Evolutionary conservation across 2,329 filamentous ascomycete species (phyloP), one percentile per base, ranked within the genome.

Genomic region (Pseudocercospora macadamiae): DNA sequence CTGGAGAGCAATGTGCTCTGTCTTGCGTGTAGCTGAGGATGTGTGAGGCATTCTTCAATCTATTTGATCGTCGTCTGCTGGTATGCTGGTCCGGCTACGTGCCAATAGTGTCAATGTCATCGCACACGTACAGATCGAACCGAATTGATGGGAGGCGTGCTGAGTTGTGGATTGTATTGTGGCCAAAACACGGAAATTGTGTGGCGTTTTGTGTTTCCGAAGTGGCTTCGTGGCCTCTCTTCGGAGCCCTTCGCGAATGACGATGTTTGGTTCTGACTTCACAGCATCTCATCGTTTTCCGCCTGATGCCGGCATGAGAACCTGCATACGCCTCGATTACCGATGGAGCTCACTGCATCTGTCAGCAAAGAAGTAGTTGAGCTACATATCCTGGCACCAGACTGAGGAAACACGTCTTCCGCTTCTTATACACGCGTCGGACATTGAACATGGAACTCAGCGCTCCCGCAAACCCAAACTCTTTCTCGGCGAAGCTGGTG

Each of bases 401-500:
- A 34, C 32, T 49, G 47, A 34, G 45, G 14, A n/a, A 19, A 49
- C 45, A 30, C 44, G 23, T 48, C 44, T 30, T 4, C 3, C 21
- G 25, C 23, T 12, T 28, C 10, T 19, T 5, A 16, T 5, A 49
- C 26, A 32, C 47, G 47, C 47, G 47, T 49, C 47, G 25, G 47
- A 34, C 25, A 30, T 9, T 23, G 14, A 16, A 30, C 25, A 71
- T 72, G 70, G 69, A 71, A 45, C 65, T 61, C 54, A 64, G 58
- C 34, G 51, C 64, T n/a, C 62, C 64, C 19, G 56, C 69, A 26
- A 61, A 71, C 39, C 59, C 66, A 32, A 67, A 66, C 44, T 64
- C 57, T 23, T 72, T 70, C 67, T 66, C 65, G 6, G 61, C 67
- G 6, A 68, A 64, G 51, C 62, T 73, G 16, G 70, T 71, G 9